Percentiles rank a stretch among this genome's conserved stretches.
These are phyloP conservation scores for Schizonepeta tenuifolia DNA, from an alignment of 257 asterid genomes.

Conservation along the genomic window DNA sequence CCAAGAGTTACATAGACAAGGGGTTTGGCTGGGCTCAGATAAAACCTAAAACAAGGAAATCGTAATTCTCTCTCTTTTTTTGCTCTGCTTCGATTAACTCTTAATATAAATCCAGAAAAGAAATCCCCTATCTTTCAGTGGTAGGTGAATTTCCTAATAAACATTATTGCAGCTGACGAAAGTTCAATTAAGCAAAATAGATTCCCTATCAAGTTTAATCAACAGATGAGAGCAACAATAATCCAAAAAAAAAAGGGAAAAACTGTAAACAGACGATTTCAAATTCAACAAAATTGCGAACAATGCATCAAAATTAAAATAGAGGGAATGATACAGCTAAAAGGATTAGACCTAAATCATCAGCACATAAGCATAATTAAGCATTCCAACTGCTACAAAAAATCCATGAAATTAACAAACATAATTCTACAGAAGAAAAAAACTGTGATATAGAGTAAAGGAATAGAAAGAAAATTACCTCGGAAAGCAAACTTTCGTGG, in stretches of 20 bases:
- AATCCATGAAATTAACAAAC: constrained; percentile 1
- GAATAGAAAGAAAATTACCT: constrained; percentile 30
- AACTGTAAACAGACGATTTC: neutral
- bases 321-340: constrained; percentile 1
- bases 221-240: constrained; percentile 15
- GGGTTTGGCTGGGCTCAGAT: neutral
- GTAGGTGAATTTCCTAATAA: neutral
- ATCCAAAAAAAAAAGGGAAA: neutral
- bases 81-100: neutral
- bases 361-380: constrained; percentile 16
- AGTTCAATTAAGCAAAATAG: constrained; percentile 15
- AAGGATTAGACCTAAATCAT: neutral
- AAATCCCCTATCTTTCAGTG: neutral
- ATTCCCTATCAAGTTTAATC: neutral
- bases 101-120: neutral
- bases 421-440: constrained; percentile 3
- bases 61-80: neutral
- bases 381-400: neutral
- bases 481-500: constrained; percentile 7
- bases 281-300: neutral
- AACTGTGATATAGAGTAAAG: neutral
- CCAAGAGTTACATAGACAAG: neutral
- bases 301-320: constrained; percentile 3
- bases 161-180: neutral
- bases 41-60: neutral